These are phyloP conservation scores for Ustilaginoidea virens DNA, from an alignment of 2,329 filamentous ascomycete genomes.

Conservation along the genomic window DNA sequence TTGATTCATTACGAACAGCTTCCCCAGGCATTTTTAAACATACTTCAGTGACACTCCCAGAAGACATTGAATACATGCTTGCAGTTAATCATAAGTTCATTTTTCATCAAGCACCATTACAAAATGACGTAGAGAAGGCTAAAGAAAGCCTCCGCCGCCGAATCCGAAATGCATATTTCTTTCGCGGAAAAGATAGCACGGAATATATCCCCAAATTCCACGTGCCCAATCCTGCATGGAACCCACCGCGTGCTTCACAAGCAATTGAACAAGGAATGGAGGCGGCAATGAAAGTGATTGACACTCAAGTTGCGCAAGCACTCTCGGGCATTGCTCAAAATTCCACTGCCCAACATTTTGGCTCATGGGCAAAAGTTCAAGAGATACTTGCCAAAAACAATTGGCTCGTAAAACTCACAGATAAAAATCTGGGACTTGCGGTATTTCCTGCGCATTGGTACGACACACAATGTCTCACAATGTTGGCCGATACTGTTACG, in stretches of 20 bases:
- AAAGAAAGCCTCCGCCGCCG: neutral
- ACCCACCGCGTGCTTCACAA: neutral
- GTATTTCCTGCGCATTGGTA: neutral
- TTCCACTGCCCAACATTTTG: neutral
- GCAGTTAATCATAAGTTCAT: neutral
- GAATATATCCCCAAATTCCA: neutral
- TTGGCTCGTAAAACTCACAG: neutral
- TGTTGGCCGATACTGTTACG: neutral
- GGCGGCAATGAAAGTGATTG: neutral
- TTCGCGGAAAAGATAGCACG: neutral
- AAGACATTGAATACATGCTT: neutral
- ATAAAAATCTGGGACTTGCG: neutral
- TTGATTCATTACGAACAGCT: neutral
- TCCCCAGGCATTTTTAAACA: neutral
- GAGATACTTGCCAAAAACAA: neutral
- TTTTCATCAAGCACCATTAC: neutral
- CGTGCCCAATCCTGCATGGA: neutral
- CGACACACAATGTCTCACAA: neutral
- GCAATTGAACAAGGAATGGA: neutral
- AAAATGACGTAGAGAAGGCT: neutral
- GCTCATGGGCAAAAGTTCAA: neutral
- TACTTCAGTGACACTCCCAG: neutral
- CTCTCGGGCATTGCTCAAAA: neutral
- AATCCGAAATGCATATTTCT: neutral
- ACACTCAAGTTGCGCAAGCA: neutral